phyloP scores from a whole-genome alignment of 2,329 filamentous ascomycete species.

The Fusarium burgessii region DNA sequence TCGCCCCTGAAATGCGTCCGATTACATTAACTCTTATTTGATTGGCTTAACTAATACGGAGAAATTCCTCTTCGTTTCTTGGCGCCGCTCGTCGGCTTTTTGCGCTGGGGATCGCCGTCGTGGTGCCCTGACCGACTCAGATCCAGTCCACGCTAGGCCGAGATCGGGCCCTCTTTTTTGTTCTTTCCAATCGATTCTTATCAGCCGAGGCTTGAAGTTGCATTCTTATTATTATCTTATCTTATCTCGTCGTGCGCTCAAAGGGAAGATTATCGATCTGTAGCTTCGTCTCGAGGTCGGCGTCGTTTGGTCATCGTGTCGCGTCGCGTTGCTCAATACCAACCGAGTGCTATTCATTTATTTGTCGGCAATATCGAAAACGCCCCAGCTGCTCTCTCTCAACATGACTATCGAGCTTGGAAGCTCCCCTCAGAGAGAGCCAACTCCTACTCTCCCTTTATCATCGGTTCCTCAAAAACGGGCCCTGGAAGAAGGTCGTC shows the following conservation, averaged over 20 bases:
- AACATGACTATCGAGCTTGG: conserved; percentile 54
- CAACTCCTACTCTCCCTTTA: conserved; percentile 55
- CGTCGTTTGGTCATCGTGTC: neutral
- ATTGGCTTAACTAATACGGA: conserved; percentile 43
- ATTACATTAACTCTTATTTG: conserved; percentile 45
- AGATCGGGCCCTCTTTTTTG: conserved; percentile 46
- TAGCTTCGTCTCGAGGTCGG: conserved; percentile 14
- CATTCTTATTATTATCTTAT: conserved; percentile 21
- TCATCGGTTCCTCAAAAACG: conserved; percentile 73
- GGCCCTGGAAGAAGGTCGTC: conserved; percentile 71
- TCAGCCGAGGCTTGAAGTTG: conserved; percentile 11
- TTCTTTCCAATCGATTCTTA: conserved; percentile 21
- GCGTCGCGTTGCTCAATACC: conserved; percentile 4
- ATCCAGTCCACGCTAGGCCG: conserved; percentile 44
- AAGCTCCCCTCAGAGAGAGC: conserved; percentile 56
- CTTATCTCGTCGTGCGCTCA: conserved; percentile 11
- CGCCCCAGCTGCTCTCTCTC: conserved; percentile 4
- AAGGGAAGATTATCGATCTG: conserved; percentile 7
- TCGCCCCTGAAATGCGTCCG: conserved; percentile 44
- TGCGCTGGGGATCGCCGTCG: conserved; percentile 39
- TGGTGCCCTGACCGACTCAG: conserved; percentile 39
- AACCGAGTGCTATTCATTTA: neutral
- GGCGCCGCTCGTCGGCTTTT: conserved; percentile 37
- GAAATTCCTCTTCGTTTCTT: conserved; percentile 40
- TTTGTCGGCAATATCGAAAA: neutral